Evolutionary conservation across 2,329 filamentous ascomycete species (phyloP).

Genomic region (Aspergillus hiratsukae): DNA sequence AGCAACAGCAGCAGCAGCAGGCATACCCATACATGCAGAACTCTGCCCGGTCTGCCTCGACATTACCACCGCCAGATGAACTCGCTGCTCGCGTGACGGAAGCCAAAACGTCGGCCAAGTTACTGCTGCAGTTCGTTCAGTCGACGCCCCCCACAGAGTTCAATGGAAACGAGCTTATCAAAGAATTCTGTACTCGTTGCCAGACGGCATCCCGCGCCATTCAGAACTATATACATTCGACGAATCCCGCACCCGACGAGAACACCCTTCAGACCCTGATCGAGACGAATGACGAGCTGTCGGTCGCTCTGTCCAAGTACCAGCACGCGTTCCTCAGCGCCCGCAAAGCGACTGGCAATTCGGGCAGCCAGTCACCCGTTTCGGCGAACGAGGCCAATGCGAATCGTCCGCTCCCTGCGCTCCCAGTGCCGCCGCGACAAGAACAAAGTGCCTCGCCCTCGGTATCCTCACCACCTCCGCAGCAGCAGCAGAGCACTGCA

Average conservation of each 20-base stretch:
- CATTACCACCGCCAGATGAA: constrained; percentile 65
- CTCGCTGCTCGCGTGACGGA: constrained; percentile 82
- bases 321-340: constrained; percentile 69
- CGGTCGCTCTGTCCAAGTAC: constrained; percentile 75
- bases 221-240: constrained; percentile 77
- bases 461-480: background rate
- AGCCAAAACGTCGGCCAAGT: constrained; percentile 81
- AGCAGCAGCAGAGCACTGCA: constrained; percentile 1
- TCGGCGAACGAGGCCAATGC: constrained; percentile 11
- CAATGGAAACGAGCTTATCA: constrained; percentile 78
- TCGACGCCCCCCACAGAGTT: constrained; percentile 75
- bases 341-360: constrained; percentile 36
- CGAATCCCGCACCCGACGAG: constrained; percentile 78
- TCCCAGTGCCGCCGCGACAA: constrained; percentile 13
- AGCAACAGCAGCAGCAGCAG: constrained; percentile 14
- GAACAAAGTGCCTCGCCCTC: constrained; percentile 10
- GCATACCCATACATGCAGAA: constrained; percentile 10
- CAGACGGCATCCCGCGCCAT: constrained; percentile 74
- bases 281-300: constrained; percentile 88
- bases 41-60: constrained; percentile 45
- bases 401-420: constrained; percentile 11
- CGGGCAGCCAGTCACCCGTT: constrained; percentile 17
- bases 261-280: constrained; percentile 91
- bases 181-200: constrained; percentile 87
- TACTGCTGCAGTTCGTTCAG: constrained; percentile 87